Evolutionary conservation across 768 basidiomycete genomes (phyloP), one percentile per base, ranked within the genome.

Genomic region (Amanita pallidorosea): DNA sequence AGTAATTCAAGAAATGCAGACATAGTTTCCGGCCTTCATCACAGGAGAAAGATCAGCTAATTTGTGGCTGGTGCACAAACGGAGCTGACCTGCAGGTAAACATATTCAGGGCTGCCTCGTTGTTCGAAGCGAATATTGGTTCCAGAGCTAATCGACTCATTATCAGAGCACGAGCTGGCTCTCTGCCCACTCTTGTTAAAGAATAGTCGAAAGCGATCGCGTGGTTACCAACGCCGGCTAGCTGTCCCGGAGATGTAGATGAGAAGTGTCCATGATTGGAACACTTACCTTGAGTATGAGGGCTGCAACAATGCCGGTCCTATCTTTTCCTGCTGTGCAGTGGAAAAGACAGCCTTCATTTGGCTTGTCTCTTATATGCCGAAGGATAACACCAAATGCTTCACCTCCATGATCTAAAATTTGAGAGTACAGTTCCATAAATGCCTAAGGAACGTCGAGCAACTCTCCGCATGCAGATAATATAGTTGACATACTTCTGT

Each of bases 321-420:
- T 70, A 65, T 91, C 88, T 63, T 90, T 91, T 3, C 88, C 88
- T 23, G 86, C 88, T 49, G 88, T 89, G 56, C 88, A 91, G 57
- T 90, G 86, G 56, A 90, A 85, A 23, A 89, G 54, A 56, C 75
- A 83, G 0, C 74, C 77, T 17, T 79, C 75, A 36, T 73, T 70
- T 59, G 87, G 83, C 50, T 71, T 71, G 58, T 90, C 88, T 51
- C 82, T 70, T 25, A 90, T 72, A 62, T 88, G 85, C 52, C 82
- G 76, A 9, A 91, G 71, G 46, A 91, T 81, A 1, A 70, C 61
- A n/a, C 80, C 80, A 57, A 87, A 88, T 3, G 86, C 74, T 15
- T 64, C 65, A 2, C 80, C 83, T 11, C 77, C 88, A 53, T 84
- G 74, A 53, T 88, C 84, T 33, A 91, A 67, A 45, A 91, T 88